Conservation (phyloP, 2,329 filamentous ascomycete genomes). For the Mariannaea elegans region DNA sequence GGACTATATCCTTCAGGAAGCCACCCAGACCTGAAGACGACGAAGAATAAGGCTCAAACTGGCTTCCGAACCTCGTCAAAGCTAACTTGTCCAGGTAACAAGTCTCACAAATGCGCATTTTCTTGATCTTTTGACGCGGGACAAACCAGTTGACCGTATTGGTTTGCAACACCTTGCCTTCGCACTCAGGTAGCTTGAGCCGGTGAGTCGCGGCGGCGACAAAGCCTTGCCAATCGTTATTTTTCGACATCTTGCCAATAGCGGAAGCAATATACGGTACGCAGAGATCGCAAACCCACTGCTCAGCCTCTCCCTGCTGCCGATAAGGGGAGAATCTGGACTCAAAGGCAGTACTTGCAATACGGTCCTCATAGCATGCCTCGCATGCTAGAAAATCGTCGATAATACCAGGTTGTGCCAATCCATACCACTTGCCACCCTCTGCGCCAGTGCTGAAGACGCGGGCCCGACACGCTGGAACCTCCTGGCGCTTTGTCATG, state of each 20-base stretch:
- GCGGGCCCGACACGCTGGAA: constrained; percentile 44
- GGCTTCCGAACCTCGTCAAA: constrained; percentile 37
- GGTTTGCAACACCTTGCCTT: constrained; percentile 36
- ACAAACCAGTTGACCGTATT: constrained; percentile 41
- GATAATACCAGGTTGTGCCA: constrained; percentile 42
- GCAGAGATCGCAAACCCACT: constrained; percentile 47
- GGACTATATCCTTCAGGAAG: constrained; percentile 32
- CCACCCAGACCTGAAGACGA: constrained; percentile 33
- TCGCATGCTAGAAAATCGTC: constrained; percentile 48
- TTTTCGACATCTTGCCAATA: constrained; percentile 27
- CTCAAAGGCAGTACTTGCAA: constrained; percentile 43
- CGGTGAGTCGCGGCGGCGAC: constrained; percentile 33
- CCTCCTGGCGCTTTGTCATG: constrained; percentile 36
- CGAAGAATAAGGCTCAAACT: constrained; percentile 38
- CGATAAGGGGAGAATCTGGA: constrained; percentile 38
- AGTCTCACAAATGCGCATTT: constrained; percentile 44
- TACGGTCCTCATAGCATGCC: constrained; percentile 48
- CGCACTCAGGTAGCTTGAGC: constrained; percentile 39
- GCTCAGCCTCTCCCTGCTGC: constrained; percentile 37
- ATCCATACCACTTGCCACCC: constrained; percentile 44
- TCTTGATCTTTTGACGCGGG: constrained; percentile 34
- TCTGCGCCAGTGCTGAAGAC: constrained; percentile 31
- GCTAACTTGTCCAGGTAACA: constrained; percentile 48
- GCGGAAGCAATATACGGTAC: constrained; percentile 37
- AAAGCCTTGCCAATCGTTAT: constrained; percentile 45